Evolutionary conservation across 495 filamentous ascomycete genomes (phyloP).

Genomic region (Neurospora sp.): DNA sequence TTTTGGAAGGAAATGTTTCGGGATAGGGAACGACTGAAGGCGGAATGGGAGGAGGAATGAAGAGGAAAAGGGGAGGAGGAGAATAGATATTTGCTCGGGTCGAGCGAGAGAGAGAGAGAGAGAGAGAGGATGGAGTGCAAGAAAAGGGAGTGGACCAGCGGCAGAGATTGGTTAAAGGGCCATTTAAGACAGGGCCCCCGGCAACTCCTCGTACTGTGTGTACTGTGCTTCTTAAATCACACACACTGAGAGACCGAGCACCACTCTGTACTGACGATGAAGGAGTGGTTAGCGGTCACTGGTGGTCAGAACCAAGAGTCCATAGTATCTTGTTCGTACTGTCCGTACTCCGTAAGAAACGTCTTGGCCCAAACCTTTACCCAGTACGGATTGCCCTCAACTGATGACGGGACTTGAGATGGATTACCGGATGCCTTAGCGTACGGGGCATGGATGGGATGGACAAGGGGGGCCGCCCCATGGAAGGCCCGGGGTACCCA

Average conservation of each 20-base stretch:
- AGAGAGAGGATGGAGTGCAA: slow-evolving; percentile 46
- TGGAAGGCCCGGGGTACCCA: neutral
- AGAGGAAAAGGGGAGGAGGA: slow-evolving; percentile 39
- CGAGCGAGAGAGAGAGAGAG: neutral
- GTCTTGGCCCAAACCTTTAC: neutral
- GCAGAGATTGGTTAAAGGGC: slow-evolving; percentile 38
- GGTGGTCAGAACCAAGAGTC: neutral
- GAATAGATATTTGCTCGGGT: slow-evolving; percentile 46
- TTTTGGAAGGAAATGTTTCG: slow-evolving; percentile 35
- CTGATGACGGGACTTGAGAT: neutral
- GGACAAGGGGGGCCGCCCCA: neutral
- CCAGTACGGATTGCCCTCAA: neutral
- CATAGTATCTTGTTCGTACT: neutral
- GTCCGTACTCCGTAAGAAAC: neutral
- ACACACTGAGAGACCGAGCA: neutral
- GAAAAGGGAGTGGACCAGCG: slow-evolving; percentile 42
- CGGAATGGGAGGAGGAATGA: slow-evolving; percentile 40
- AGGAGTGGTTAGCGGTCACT: neutral
- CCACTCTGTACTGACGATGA: neutral
- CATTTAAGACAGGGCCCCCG: slow-evolving; percentile 41
- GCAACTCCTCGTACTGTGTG: slow-evolving; percentile 2
- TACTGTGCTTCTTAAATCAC: neutral
- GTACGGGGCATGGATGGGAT: neutral
- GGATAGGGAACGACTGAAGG: slow-evolving; percentile 44
- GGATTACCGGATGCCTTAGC: neutral